Evolutionary conservation across 345 rosid species (phyloP).

Genomic region (Euphorbia peplus): DNA sequence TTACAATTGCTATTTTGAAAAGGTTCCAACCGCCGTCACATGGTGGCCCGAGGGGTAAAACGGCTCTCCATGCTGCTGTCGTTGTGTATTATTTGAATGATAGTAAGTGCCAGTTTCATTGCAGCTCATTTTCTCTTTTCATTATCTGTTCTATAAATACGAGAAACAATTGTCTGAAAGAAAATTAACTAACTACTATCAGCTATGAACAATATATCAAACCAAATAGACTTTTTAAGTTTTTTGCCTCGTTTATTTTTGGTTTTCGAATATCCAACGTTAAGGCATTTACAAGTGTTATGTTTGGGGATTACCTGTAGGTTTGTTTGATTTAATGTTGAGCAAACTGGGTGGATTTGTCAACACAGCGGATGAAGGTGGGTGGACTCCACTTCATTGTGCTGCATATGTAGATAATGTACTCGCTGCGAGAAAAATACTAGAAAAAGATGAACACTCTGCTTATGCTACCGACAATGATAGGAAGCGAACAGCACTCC

Average conservation of each 20-base stretch:
- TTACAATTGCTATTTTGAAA: neutral
- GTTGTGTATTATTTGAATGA: no score
- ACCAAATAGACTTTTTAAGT: no score
- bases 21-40: neutral
- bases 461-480: neutral
- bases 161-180: no score
- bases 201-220: no score
- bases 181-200: no score
- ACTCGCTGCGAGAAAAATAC: neutral
- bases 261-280: no score
- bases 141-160: no score
- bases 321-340: neutral
- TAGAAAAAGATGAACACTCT: neutral
- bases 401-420: constrained; percentile 5
- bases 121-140: no score
- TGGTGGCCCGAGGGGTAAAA: neutral
- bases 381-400: constrained; percentile 18
- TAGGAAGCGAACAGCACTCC: constrained; percentile 16
- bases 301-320: neutral
- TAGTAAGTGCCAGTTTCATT: neutral
- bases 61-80: neutral
- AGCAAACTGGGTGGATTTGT: no score
- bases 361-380: constrained; percentile 4
- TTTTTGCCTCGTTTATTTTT: no score
- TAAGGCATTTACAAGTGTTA: no score